These are phyloP conservation scores for Capsella bursapastoris DNA, from an alignment of 345 rosid genomes.

Conservation along the genomic window DNA sequence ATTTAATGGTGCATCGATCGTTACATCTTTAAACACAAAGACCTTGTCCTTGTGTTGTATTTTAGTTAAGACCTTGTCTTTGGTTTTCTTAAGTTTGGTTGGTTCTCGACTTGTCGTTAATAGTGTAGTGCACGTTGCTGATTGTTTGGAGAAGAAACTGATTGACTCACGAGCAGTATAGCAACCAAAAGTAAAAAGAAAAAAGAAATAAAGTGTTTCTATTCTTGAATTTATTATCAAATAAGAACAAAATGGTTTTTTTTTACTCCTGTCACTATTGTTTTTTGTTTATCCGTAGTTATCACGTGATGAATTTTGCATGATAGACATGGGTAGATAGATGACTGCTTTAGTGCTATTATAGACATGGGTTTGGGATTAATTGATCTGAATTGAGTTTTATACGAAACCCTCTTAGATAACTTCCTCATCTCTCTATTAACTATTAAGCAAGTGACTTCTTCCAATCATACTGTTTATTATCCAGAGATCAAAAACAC, in stretches of 20 bases:
- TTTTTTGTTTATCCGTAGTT: no score
- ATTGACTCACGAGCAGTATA: conserved; percentile 30
- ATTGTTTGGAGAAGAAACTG: conserved; percentile 21
- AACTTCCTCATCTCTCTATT: no score
- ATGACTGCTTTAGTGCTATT: no score
- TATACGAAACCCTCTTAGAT: no score
- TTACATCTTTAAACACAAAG: not conserved
- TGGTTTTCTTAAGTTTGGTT: conserved; percentile 6
- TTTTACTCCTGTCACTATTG: not conserved
- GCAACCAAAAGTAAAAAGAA: conserved; percentile 6
- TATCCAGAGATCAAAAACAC: no score
- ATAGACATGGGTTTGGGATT: no score
- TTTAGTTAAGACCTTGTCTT: not conserved
- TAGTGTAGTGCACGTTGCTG: conserved; percentile 19
- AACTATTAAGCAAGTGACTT: not conserved
- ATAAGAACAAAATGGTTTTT: not conserved
- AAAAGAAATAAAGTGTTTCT: not conserved
- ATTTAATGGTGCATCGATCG: conserved; percentile 34
- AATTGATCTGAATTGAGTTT: no score
- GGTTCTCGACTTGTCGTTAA: conserved; percentile 33
- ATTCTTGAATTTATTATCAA: not conserved
- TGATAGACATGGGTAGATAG: no score
- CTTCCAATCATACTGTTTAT: no score
- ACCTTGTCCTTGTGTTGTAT: no score
- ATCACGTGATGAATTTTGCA: no score